These are phyloP conservation scores for Ascochyta koolunga DNA, from an alignment of 2,329 filamentous ascomycete species.

Conservation along the genomic window DNA sequence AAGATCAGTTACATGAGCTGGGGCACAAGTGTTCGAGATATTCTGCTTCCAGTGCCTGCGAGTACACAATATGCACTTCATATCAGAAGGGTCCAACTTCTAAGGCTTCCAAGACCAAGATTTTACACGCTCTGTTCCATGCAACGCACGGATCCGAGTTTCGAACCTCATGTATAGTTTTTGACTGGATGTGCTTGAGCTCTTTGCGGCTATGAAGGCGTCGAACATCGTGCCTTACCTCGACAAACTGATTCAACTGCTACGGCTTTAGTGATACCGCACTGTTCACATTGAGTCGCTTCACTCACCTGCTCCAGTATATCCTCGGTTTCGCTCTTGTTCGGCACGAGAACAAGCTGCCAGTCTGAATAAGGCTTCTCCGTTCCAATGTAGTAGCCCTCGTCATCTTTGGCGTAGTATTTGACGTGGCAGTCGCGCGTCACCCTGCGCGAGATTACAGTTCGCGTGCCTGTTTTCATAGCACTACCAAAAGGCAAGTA, in stretches of 20 bases:
- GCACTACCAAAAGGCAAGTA: slow-evolving; percentile 10
- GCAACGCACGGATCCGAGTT: neutral
- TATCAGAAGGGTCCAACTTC: neutral
- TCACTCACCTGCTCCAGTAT: slow-evolving; percentile 7
- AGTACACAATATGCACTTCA: neutral
- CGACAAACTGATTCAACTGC: slow-evolving; percentile 10
- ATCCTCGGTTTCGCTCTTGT: slow-evolving; percentile 10
- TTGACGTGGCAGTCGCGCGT: slow-evolving; percentile 16
- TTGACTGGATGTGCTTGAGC: neutral
- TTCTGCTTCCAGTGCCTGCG: neutral
- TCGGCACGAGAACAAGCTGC: slow-evolving; percentile 12
- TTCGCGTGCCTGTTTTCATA: slow-evolving; percentile 8
- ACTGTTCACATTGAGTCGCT: neutral
- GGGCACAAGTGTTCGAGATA: neutral
- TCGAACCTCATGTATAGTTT: neutral
- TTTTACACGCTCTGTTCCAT: neutral
- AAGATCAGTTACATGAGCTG: neutral
- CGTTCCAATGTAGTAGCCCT: slow-evolving; percentile 14
- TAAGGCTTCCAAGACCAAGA: neutral
- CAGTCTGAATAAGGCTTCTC: slow-evolving; percentile 11
- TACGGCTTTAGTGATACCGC: neutral
- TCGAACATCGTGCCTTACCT: slow-evolving; percentile 11
- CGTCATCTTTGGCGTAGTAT: slow-evolving; percentile 14
- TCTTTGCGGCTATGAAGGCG: slow-evolving; percentile 9
- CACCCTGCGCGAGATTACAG: slow-evolving; percentile 13